These are phyloP conservation scores for Piper betle DNA, from an alignment of 164 flowering plant genomes.

Conservation along the genomic window DNA sequence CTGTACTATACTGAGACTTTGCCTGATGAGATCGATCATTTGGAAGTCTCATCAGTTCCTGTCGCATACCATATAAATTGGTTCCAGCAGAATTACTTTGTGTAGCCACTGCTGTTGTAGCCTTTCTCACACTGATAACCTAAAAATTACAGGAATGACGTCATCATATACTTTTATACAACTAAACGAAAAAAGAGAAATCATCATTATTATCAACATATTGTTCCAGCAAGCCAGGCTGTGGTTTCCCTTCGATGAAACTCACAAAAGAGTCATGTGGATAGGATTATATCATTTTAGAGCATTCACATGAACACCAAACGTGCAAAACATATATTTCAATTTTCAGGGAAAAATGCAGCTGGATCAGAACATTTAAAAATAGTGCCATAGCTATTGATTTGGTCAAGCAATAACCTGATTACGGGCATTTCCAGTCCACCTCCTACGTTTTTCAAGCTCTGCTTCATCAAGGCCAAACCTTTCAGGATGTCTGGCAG, in stretches of 20 bases:
- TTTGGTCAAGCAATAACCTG: conserved; percentile 30
- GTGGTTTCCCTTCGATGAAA: too few relatives aligned
- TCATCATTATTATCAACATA: too few relatives aligned
- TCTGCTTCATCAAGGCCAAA: conserved; percentile 64
- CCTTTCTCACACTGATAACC: conserved; percentile 53
- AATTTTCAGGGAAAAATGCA: too few relatives aligned
- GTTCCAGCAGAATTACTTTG: conserved; percentile 17
- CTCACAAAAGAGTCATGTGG: too few relatives aligned
- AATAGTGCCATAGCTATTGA: too few relatives aligned
- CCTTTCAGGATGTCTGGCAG: conserved; percentile 69
- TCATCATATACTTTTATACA: too few relatives aligned
- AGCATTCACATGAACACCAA: too few relatives aligned
- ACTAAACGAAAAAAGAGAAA: neutral
- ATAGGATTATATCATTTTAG: too few relatives aligned
- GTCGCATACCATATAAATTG: conserved; percentile 42
- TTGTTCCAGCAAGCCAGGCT: too few relatives aligned
- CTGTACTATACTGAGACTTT: conserved; percentile 26
- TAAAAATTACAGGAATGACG: conserved; percentile 9
- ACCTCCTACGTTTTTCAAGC: conserved; percentile 66
- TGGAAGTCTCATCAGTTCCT: conserved; percentile 66
- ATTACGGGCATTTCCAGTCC: conserved; percentile 65
- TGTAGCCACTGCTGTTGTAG: conserved; percentile 41
- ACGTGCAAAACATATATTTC: too few relatives aligned
- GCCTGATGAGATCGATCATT: conserved; percentile 27
- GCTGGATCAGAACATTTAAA: too few relatives aligned